Percentiles rank a stretch among this genome's conserved stretches.
Conservation (phyloP, 2,329 filamentous ascomycete genomes). For the Arthroderma sp. region DNA sequence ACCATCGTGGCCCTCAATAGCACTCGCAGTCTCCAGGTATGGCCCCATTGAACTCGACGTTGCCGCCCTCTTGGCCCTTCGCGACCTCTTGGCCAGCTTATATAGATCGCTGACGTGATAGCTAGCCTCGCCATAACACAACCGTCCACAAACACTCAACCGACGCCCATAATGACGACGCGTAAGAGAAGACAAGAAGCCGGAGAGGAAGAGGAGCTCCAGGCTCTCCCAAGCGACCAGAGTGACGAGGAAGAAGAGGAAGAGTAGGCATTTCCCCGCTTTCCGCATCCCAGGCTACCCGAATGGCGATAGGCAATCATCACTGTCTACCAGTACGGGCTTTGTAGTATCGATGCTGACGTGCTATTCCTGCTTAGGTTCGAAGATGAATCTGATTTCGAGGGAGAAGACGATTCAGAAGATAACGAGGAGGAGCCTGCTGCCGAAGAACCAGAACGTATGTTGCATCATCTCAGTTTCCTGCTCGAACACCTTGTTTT, state of each 20-base stretch:
- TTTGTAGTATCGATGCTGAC: slow-evolving; percentile 5
- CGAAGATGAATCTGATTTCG: slow-evolving; percentile 22
- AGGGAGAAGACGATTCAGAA: slow-evolving; percentile 18
- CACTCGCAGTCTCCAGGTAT: neutral
- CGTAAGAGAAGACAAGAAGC: slow-evolving; percentile 41
- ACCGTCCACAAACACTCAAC: neutral
- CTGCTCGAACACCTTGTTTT: neutral
- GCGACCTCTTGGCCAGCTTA: neutral
- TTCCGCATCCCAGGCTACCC: neutral
- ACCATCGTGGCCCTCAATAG: neutral
- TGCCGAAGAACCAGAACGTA: slow-evolving; percentile 17
- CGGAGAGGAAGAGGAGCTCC: slow-evolving; percentile 37
- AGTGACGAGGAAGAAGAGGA: slow-evolving; percentile 40
- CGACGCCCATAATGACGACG: slow-evolving; percentile 30
- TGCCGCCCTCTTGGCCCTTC: neutral
- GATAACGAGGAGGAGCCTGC: slow-evolving; percentile 18
- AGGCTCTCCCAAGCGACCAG: slow-evolving; percentile 39
- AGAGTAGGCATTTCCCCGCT: neutral
- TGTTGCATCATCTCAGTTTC: neutral
- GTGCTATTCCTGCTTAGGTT: slow-evolving; percentile 17
- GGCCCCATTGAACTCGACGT: neutral
- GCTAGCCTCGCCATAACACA: slow-evolving; percentile 3
- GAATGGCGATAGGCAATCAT: neutral
- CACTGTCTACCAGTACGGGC: neutral
- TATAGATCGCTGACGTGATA: neutral